Evolutionary conservation across 78 protist species (phyloP).

Genomic region (Tieghemostelium lacteum): DNA sequence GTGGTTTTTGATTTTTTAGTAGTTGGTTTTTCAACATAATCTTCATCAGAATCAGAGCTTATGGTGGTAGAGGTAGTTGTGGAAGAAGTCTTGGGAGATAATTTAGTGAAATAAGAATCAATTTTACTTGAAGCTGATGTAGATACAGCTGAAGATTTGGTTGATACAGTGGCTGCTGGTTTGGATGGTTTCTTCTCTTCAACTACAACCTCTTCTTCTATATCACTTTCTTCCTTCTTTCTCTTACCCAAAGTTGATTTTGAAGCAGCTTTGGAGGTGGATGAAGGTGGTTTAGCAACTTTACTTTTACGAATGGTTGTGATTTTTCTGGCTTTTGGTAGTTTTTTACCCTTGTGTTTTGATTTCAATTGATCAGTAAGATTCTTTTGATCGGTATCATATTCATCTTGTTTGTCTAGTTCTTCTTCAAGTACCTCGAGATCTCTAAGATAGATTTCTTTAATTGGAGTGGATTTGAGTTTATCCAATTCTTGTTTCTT

Average conservation of each 20-base stretch:
- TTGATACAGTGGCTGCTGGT: not conserved
- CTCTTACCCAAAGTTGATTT: conserved; percentile 7
- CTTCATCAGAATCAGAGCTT: not conserved
- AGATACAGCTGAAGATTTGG: not conserved
- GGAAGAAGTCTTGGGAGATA: not conserved
- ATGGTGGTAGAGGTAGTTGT: not conserved
- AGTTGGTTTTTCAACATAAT: not conserved
- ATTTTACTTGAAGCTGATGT: not conserved
- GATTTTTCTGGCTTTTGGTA: conserved; percentile 50
- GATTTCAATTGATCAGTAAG: not conserved
- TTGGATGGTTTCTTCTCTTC: not conserved
- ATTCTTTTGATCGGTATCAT: conserved; percentile 5
- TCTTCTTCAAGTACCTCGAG: conserved; percentile 27
- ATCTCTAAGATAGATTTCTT: conserved; percentile 76
- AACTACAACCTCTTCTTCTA: not conserved
- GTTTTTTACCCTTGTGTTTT: not conserved
- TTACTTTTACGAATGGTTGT: conserved; percentile 2
- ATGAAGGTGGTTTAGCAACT: not conserved
- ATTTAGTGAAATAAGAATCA: not conserved
- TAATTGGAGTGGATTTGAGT: conserved; percentile 21
- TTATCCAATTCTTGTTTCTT: conserved; percentile 69
- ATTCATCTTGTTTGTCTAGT: conserved; percentile 32
- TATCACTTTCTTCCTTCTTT: not conserved
- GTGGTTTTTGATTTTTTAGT: not conserved
- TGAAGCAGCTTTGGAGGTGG: not conserved